Evolutionary conservation across 352 stramenopile genomes (phyloP).

Genomic region (Pythium dissotocum): DNA sequence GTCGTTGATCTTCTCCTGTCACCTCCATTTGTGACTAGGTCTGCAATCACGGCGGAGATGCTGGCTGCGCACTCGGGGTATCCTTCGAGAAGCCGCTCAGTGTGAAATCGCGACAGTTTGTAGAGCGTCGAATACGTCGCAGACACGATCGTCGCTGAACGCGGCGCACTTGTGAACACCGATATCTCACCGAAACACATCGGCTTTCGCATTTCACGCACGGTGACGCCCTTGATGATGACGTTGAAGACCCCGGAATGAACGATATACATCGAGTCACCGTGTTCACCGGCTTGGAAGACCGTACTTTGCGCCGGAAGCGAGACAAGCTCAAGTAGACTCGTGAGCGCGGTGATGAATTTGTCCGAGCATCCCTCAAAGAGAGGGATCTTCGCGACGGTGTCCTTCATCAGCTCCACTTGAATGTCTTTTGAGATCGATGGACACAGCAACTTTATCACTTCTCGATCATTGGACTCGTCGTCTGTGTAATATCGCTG

Average conservation of each 20-base stretch:
- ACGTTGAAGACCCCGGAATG: constrained; percentile 68
- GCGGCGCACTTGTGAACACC: constrained; percentile 55
- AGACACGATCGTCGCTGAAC: constrained; percentile 57
- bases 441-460: constrained; percentile 63
- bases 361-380: constrained; percentile 55
- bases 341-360: constrained; percentile 66
- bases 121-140: constrained; percentile 74
- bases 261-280: constrained; percentile 80
- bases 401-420: constrained; percentile 60
- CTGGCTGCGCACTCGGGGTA: constrained; percentile 46
- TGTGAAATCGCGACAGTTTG: constrained; percentile 66
- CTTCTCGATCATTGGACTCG: constrained; percentile 72
- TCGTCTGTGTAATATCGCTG: constrained; percentile 69
- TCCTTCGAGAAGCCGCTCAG: constrained; percentile 47
- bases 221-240: constrained; percentile 51
- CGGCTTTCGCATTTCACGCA: constrained; percentile 72
- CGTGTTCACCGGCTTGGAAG: constrained; percentile 54
- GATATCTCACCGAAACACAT: constrained; percentile 75
- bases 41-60: constrained; percentile 32
- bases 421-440: constrained; percentile 81
- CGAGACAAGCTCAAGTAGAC: constrained; percentile 61
- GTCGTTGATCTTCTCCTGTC: background rate
- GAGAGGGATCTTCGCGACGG: constrained; percentile 50
- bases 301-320: constrained; percentile 57
- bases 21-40: constrained; percentile 15